These are phyloP conservation scores for Platanus orientalis DNA, from an alignment of 164 flowering plant species.

Conservation along the genomic window DNA sequence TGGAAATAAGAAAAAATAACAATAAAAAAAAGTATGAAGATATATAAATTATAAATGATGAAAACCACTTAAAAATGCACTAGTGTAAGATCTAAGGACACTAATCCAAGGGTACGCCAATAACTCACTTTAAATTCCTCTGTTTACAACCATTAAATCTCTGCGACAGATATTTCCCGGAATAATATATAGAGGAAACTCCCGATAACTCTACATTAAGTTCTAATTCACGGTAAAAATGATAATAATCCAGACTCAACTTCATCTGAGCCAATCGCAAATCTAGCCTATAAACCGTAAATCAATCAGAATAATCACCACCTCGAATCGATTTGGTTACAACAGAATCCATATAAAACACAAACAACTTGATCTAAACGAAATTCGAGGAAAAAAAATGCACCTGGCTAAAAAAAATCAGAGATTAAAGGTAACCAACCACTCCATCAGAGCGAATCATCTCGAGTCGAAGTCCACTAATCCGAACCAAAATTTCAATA, in stretches of 20 bases:
- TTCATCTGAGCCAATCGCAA: neutral
- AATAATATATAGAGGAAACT: too few relatives aligned
- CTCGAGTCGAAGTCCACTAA: neutral
- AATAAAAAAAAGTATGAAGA: too few relatives aligned
- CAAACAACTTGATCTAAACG: neutral
- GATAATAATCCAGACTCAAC: neutral
- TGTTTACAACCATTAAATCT: neutral
- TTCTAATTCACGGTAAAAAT: neutral
- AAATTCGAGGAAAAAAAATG: neutral
- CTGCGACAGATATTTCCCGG: too few relatives aligned
- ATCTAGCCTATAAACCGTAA: neutral
- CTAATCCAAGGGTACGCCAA: too few relatives aligned
- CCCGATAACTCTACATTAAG: neutral
- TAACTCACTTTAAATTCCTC: neutral
- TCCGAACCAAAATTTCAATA: neutral
- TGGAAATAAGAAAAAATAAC: too few relatives aligned
- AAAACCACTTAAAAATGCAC: neutral
- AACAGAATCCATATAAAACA: neutral
- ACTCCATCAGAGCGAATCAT: neutral
- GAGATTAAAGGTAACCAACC: too few relatives aligned
- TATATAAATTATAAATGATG: neutral
- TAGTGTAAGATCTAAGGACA: too few relatives aligned
- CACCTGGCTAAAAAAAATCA: too few relatives aligned
- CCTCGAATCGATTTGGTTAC: neutral
- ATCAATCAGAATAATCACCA: neutral